Evolutionary conservation across 2,329 filamentous ascomycete genomes (phyloP).

Genomic region (Aspergillus awamori): DNA sequence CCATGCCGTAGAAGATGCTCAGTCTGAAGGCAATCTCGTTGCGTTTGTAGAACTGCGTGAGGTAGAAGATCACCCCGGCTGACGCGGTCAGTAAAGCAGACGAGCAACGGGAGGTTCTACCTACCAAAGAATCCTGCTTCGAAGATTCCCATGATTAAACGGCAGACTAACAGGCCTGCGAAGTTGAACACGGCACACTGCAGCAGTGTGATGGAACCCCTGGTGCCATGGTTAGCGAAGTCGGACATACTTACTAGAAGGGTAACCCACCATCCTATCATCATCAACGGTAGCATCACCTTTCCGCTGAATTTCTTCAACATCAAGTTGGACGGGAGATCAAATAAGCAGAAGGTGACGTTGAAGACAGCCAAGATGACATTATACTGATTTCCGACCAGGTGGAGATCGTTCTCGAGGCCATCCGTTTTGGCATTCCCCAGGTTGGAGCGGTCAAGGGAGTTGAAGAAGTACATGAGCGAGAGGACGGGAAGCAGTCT

Average conservation of each 20-base stretch:
- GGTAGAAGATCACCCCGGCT: slow-evolving; percentile 21
- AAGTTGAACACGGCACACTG: slow-evolving; percentile 8
- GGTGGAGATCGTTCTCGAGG: slow-evolving; percentile 52
- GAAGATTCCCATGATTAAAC: slow-evolving; percentile 11
- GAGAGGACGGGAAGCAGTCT: slow-evolving; percentile 14
- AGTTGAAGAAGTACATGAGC: slow-evolving; percentile 57
- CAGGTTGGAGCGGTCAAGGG: slow-evolving; percentile 55
- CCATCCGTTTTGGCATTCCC: slow-evolving; percentile 57
- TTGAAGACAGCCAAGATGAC: slow-evolving; percentile 68
- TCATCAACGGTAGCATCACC: slow-evolving; percentile 12
- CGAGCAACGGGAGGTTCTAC: not conserved
- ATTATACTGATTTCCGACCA: slow-evolving; percentile 65
- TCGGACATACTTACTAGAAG: not conserved
- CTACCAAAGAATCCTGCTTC: slow-evolving; percentile 13
- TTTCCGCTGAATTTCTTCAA: slow-evolving; percentile 19
- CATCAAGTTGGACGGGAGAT: slow-evolving; percentile 22
- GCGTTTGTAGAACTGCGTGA: slow-evolving; percentile 33
- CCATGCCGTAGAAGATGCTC: slow-evolving; percentile 35
- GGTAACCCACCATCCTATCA: slow-evolving; percentile 10
- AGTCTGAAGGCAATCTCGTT: slow-evolving; percentile 32
- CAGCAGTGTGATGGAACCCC: slow-evolving; percentile 7
- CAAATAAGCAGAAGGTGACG: slow-evolving; percentile 53
- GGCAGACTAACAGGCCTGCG: slow-evolving; percentile 8
- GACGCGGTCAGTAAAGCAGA: not conserved
- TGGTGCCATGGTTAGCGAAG: not conserved